Percentiles rank a stretch among this genome's conserved stretches.
phyloP scores from a whole-genome alignment of 257 asterid species.

The Solanum appendiculatum region DNA sequence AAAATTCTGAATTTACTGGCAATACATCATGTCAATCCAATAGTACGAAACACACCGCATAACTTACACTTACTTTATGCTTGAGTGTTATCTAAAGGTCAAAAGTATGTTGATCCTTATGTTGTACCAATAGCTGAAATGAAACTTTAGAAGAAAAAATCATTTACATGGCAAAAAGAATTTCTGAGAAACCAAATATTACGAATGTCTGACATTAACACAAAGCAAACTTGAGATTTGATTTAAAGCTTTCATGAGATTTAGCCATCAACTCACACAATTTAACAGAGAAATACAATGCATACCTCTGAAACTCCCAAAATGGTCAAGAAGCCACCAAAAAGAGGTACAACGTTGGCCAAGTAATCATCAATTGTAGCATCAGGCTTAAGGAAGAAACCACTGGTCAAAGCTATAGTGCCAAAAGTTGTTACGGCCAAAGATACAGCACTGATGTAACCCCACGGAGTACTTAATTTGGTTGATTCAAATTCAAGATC shows the following conservation, averaged over 20 bases:
- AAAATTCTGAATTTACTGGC: neutral
- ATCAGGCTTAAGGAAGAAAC: constrained; percentile 75
- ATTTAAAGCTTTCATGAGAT: neutral
- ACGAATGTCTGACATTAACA: neutral
- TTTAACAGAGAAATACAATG: neutral
- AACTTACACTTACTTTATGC: neutral
- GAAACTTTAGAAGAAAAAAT: neutral
- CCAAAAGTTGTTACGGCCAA: constrained; percentile 70
- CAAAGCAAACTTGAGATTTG: neutral
- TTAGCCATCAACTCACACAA: neutral
- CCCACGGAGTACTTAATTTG: constrained; percentile 65
- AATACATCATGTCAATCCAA: neutral
- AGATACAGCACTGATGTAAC: constrained; percentile 61
- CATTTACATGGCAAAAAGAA: neutral
- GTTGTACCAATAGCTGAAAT: neutral
- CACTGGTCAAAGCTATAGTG: constrained; percentile 78
- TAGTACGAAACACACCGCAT: neutral
- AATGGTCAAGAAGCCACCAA: constrained; percentile 87
- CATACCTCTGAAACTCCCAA: constrained; percentile 86
- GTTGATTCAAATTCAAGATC: constrained; percentile 76
- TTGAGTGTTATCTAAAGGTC: neutral
- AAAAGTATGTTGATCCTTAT: neutral
- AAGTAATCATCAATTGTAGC: constrained; percentile 71
- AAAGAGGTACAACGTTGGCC: constrained; percentile 56
- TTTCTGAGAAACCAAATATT: neutral